A percentile compares a stretch with the other conserved stretches of the same genome.
phyloP scores from a whole-genome alignment of 2,329 filamentous ascomycete species.

The Sphaerulina populicola region DNA sequence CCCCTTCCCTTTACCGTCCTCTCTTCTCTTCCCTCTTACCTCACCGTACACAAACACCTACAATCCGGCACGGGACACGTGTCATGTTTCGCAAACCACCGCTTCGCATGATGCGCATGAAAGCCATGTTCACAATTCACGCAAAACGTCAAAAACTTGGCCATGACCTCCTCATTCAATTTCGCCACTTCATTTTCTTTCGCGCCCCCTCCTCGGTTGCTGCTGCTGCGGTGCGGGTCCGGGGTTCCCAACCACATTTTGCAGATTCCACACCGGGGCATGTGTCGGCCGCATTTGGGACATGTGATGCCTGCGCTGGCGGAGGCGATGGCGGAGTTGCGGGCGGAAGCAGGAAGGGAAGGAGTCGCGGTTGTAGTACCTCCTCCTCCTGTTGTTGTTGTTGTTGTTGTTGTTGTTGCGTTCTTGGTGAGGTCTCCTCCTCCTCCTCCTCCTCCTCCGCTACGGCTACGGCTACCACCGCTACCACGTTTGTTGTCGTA shows the following conservation, averaged over 20 bases:
- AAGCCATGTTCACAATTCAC: conserved; percentile 56
- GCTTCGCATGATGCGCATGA: conserved; percentile 54
- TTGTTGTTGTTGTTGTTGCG: too few species aligned
- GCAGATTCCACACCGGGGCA: conserved; percentile 56
- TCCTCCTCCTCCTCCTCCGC: too few species aligned
- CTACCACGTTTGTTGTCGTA: conserved; percentile 32
- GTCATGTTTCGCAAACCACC: conserved; percentile 51
- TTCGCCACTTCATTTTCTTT: conserved; percentile 31
- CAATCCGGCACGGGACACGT: conserved; percentile 51
- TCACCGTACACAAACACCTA: conserved; percentile 41
- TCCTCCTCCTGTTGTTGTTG: too few species aligned
- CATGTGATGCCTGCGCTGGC: conserved; percentile 45
- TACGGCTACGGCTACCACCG: too few species aligned
- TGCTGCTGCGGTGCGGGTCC: conserved; percentile 36
- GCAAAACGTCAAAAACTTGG: conserved; percentile 52
- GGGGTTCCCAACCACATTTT: conserved; percentile 53
- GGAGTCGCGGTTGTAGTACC: too few species aligned
- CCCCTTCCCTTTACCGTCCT: too few species aligned
- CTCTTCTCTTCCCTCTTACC: background rate
- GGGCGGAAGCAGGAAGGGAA: conserved; percentile 20
- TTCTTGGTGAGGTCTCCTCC: too few species aligned
- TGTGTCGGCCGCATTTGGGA: conserved; percentile 53
- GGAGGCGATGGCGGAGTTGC: conserved; percentile 22
- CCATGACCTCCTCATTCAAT: conserved; percentile 44
- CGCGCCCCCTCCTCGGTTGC: conserved; percentile 24